phyloP scores from a whole-genome alignment of 352 stramenopile genomes.

The Globisporangium recalcitrans region DNA sequence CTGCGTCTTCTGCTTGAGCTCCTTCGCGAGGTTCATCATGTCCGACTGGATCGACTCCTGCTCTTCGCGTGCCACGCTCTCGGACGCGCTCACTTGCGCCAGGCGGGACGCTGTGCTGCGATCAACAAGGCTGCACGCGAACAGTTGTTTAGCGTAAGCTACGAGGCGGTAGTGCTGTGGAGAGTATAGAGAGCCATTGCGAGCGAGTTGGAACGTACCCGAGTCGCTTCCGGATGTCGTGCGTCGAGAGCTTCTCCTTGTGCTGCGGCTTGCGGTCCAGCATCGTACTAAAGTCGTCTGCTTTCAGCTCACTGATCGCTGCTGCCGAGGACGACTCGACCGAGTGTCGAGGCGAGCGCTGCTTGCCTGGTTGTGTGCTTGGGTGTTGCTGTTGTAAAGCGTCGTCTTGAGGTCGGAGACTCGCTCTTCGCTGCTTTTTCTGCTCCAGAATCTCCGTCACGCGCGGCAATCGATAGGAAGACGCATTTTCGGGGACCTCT shows the following conservation, averaged over 20 bases:
- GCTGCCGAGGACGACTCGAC: not conserved
- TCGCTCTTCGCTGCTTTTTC: conserved; percentile 10
- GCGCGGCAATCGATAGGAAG: conserved; percentile 20
- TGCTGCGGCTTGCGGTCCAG: conserved; percentile 31
- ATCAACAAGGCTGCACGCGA: conserved; percentile 28
- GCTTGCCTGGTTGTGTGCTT: not conserved
- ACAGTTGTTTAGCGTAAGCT: not conserved
- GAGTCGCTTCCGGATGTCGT: conserved; percentile 50
- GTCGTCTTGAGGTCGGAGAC: not conserved
- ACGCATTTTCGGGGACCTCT: not conserved
- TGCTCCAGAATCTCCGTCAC: conserved; percentile 25
- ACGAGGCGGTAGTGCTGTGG: not conserved
- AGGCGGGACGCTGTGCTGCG: conserved; percentile 18
- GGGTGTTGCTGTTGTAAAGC: conserved; percentile 1
- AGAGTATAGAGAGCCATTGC: not conserved
- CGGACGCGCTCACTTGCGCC: conserved; percentile 27
- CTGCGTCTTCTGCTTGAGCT: conserved; percentile 69
- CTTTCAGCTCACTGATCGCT: conserved; percentile 22
- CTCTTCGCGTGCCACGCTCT: conserved; percentile 46
- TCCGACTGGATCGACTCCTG: conserved; percentile 69
- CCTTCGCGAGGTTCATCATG: conserved; percentile 65
- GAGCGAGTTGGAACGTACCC: conserved; percentile 22
- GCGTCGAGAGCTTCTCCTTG: conserved; percentile 45
- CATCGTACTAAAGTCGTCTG: conserved; percentile 59
- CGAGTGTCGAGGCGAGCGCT: not conserved